Evolutionary conservation across 352 stramenopile species (phyloP).

Genomic region (Paralagenidium karlingii): DNA sequence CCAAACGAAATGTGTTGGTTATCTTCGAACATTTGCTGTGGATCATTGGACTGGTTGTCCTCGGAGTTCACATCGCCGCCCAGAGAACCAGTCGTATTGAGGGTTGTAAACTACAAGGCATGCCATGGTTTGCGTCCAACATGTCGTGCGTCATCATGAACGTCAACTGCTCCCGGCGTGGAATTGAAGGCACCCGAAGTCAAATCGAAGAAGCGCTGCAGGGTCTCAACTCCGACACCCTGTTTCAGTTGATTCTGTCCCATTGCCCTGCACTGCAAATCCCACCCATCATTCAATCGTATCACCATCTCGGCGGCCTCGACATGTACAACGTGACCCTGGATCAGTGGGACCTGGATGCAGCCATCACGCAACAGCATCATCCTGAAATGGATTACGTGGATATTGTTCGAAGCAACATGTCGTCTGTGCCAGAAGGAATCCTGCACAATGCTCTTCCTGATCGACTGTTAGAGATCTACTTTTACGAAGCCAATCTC

Average conservation of each 20-base stretch:
- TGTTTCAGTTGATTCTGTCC: conserved; percentile 24
- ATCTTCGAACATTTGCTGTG: no score
- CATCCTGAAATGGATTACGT: conserved; percentile 12
- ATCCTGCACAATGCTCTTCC: conserved; percentile 16
- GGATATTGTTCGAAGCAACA: conserved; percentile 9
- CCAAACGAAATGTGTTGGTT: no score
- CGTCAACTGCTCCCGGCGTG: conserved; percentile 17
- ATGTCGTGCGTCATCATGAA: conserved; percentile 18
- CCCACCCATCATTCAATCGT: conserved; percentile 12
- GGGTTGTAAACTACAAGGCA: conserved; percentile 4
- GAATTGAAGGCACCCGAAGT: neutral
- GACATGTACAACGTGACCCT: conserved; percentile 22
- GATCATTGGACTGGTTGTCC: no score
- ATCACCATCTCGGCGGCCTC: conserved; percentile 22
- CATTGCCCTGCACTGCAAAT: conserved; percentile 28
- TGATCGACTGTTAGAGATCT: conserved; percentile 21
- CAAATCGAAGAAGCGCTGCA: conserved; percentile 5
- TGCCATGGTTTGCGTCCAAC: conserved; percentile 16
- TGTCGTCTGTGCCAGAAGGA: conserved; percentile 17
- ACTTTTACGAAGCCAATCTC: conserved; percentile 26
- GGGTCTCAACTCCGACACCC: conserved; percentile 12
- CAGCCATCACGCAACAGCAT: conserved; percentile 3
- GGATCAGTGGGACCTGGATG: conserved; percentile 8
- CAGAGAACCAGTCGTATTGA: no score
- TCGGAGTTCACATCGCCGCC: no score